These are phyloP conservation scores for Polytrichum commune DNA, from an alignment of 225 moss, liverwort and hornwort genomes.

Conservation along the genomic window DNA sequence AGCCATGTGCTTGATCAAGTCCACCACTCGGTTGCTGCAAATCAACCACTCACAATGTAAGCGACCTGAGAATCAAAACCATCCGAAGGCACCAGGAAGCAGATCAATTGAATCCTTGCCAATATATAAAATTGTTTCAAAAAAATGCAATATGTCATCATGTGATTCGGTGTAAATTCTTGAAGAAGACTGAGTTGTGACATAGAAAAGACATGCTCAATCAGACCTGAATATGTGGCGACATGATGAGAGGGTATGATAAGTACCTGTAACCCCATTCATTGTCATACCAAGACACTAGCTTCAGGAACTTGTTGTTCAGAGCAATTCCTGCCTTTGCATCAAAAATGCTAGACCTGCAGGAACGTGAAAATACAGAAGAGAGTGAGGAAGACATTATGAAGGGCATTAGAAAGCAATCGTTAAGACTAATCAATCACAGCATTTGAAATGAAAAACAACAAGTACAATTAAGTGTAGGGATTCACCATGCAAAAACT, in stretches of 20 bases:
- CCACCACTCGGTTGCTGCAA: constrained; percentile 79
- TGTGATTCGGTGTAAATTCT: neutral
- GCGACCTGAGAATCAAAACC: neutral
- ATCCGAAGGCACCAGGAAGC: neutral
- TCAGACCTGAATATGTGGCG: neutral
- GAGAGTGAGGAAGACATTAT: no score
- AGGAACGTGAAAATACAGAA: neutral
- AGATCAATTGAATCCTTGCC: neutral
- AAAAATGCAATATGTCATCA: neutral
- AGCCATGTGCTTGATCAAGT: constrained; percentile 80
- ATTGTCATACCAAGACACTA: constrained; percentile 84
- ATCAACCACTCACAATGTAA: no score
- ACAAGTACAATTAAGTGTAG: no score
- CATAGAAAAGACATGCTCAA: neutral
- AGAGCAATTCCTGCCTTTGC: constrained; percentile 80
- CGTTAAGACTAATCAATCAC: no score
- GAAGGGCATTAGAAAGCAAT: no score
- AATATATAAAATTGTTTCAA: neutral
- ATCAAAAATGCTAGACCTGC: constrained; percentile 79
- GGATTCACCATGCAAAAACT: neutral
- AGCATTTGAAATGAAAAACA: no score
- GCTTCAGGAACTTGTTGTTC: constrained; percentile 61
- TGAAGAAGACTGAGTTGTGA: neutral
- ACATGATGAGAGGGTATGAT: neutral
- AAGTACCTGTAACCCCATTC: constrained; percentile 84